phyloP scores from a whole-genome alignment of 2,329 filamentous ascomycete species.

The Thielaviopsis musarum region DNA sequence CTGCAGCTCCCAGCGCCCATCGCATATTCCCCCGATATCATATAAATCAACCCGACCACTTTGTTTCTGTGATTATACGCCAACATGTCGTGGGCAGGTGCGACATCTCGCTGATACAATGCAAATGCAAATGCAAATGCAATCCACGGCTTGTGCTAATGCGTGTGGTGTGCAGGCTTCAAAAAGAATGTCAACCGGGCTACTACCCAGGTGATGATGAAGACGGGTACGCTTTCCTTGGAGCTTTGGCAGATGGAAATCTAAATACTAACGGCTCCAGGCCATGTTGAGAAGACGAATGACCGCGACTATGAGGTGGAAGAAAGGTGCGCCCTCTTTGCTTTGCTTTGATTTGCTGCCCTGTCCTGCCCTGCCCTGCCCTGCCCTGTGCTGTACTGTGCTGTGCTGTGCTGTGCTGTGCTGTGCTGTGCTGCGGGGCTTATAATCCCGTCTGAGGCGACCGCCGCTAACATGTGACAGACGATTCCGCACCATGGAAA shows the following conservation, averaged over 20 bases:
- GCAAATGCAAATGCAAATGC: constrained; percentile 15
- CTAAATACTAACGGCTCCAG: constrained; percentile 22
- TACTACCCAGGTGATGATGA: constrained; percentile 99
- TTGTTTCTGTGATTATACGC: constrained; percentile 10
- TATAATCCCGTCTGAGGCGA: background rate
- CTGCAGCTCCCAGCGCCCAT: no score
- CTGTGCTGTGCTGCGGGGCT: background rate
- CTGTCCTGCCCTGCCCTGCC: no score
- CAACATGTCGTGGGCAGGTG: constrained; percentile 57
- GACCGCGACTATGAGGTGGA: constrained; percentile 98
- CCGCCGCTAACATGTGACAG: constrained; percentile 26
- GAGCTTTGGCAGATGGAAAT: background rate
- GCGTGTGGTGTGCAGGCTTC: constrained; percentile 21
- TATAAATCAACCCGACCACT: background rate
- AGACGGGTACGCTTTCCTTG: constrained; percentile 48
- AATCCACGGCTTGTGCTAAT: constrained; percentile 19
- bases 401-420: no score
- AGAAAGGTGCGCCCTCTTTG: constrained; percentile 44
- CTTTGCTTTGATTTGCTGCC: no score
- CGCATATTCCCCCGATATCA: no score
- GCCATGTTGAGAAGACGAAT: constrained; percentile 96
- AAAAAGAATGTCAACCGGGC: constrained; percentile 92
- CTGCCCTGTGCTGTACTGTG: no score
- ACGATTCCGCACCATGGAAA: constrained; percentile 94
- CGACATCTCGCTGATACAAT: constrained; percentile 5